Base-by-base conservation (phyloP, 495 filamentous ascomycete species). In the Elasticomyces elasticus region DNA sequence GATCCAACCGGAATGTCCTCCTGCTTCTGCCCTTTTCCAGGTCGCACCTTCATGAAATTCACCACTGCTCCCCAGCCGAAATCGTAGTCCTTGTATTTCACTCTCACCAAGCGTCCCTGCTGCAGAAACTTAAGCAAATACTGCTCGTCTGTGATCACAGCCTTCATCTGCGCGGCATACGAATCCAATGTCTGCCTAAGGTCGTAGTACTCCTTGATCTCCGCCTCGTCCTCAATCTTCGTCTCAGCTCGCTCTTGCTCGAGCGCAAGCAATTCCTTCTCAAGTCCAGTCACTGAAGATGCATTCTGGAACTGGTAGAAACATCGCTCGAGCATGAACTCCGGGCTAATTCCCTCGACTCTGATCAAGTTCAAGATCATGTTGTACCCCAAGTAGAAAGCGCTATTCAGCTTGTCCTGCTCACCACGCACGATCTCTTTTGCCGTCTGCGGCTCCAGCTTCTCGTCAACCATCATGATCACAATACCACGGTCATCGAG, bases 301-400 rank as follows among this genome's bases (percentile, higher is more conserved):
- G 87, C 86, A 60, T 92, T 95, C 67, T 98, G 92, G 69, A 98
- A 98, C 68, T 98, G 94, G 68, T 85, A 94, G 74, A 98, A 98
- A 63, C 94, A 97, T 58, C 83, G 78, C 71, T 95, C 87, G 15
- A 98, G 75, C 92, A 98, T 97, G 67, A 83, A 96, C 60, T 97
- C 89, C 10, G 92, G 94, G 9, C 87, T 95, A 47, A 98, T 92
- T 12, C 87, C 90, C 66, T 97, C 92, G 31, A 97, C 89, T 71
- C 92, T 78, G 74, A 95, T 85, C 48, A 98, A 72, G 60, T 98
- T 98, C 54, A 98, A 73, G 64, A 98, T 84, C 92, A 97, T 98
- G 69, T 97, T 98, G 74, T 98, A 97, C n/a, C 92, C 89, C 11
- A 98, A 76, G 65, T 97, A 86, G 72, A 98, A 98, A 13, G 92